Conservation (phyloP, 2,329 filamentous ascomycete species). For the Dactylonectria macrodidyma region DNA sequence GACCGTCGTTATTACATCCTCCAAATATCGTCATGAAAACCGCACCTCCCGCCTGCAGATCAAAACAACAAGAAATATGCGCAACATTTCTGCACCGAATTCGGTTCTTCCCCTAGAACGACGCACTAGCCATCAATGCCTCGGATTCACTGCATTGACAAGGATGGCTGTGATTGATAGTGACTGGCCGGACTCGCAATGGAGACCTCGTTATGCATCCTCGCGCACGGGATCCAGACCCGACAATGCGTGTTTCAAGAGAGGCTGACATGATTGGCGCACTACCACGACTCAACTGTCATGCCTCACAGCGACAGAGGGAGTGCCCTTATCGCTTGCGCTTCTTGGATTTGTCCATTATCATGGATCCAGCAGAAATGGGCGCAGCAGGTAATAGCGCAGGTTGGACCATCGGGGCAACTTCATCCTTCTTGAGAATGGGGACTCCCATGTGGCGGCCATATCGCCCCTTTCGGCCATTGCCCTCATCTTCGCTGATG, state of each 20-base stretch:
- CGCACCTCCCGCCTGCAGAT: conserved; percentile 41
- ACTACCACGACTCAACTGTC: not conserved
- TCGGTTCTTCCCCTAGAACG: conserved; percentile 25
- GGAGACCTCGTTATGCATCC: conserved; percentile 26
- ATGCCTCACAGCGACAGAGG: conserved; percentile 4
- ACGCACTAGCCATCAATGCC: conserved; percentile 32
- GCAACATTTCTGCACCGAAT: conserved; percentile 23
- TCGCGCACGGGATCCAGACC: conserved; percentile 23
- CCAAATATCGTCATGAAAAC: conserved; percentile 49
- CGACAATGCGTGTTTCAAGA: conserved; percentile 34
- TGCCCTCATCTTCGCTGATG: conserved; percentile 97
- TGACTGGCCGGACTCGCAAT: conserved; percentile 25
- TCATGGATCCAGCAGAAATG: conserved; percentile 55
- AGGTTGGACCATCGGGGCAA: conserved; percentile 55
- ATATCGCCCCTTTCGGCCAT: conserved; percentile 96
- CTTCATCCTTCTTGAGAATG: conserved; percentile 69
- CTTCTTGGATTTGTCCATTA: conserved; percentile 73
- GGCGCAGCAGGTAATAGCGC: conserved; percentile 62
- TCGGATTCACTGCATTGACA: conserved; percentile 28
- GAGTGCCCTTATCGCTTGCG: conserved; percentile 67
- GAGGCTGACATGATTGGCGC: conserved; percentile 8
- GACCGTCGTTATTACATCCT: conserved; percentile 59
- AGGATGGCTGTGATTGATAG: conserved; percentile 29
- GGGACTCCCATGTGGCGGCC: conserved; percentile 80
- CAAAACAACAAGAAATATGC: conserved; percentile 36